These are phyloP conservation scores for Triticum timopheevii DNA, from an alignment of 176 grass and related monocot species.

Conservation along the genomic window DNA sequence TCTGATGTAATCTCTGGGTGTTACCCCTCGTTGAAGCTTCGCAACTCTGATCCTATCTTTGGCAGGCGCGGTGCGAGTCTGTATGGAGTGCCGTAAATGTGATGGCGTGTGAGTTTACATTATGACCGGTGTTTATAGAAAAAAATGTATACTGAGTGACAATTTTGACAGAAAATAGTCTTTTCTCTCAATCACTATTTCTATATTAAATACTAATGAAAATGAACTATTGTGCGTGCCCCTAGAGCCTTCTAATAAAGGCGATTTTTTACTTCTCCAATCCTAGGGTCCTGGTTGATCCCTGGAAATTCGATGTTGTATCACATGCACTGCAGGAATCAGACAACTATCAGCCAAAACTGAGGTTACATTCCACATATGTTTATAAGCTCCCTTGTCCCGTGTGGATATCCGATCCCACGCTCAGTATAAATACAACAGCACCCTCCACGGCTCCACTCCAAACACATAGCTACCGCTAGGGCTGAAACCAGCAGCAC, in stretches of 20 bases:
- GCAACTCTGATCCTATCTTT: background rate
- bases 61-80: too few relatives aligned
- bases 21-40: background rate
- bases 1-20: too few relatives aligned
- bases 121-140: background rate
- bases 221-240: background rate
- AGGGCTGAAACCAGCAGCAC: constrained; percentile 31
- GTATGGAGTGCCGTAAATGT: too few relatives aligned
- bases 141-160: background rate
- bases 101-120: too few relatives aligned
- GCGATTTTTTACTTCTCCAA: background rate
- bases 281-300: background rate
- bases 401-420: background rate
- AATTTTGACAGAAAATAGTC: background rate
- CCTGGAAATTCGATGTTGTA: background rate
- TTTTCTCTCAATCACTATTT: background rate
- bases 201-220: background rate
- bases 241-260: background rate
- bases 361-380: constrained; percentile 2
- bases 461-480: constrained; percentile 31
- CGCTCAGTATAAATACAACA: constrained; percentile 33
- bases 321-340: background rate
- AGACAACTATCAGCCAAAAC: constrained; percentile 3
- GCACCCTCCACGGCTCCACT: constrained; percentile 21
- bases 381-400: background rate